Percentiles rank a stretch among this genome's conserved stretches.
These are phyloP conservation scores for Phytophthora boehmeriae DNA, from an alignment of 352 stramenopile genomes.

Conservation along the genomic window DNA sequence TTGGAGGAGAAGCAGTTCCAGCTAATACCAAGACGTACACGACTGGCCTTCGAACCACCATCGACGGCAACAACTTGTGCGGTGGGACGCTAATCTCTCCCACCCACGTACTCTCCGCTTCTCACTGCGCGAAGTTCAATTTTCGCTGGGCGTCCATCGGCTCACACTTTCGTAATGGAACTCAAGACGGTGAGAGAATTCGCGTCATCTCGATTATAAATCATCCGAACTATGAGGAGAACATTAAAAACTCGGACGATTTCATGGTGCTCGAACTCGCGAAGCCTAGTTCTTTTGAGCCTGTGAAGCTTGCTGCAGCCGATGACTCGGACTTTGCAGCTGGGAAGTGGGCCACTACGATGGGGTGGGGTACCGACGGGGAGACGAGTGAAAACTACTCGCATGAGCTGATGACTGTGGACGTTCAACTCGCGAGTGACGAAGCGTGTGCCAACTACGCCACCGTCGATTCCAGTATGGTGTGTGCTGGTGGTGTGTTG, in stretches of 20 bases:
- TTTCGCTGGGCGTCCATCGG: slow-evolving; percentile 15
- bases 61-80: slow-evolving; percentile 13
- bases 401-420: slow-evolving; percentile 35
- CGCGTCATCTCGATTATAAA: slow-evolving; percentile 23
- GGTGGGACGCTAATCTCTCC: slow-evolving; percentile 18
- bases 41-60: slow-evolving; percentile 11
- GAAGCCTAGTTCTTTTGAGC: slow-evolving; percentile 32
- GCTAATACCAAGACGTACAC: slow-evolving; percentile 40
- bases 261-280: slow-evolving; percentile 56
- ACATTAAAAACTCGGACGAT: slow-evolving; percentile 15
- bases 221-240: slow-evolving; percentile 18
- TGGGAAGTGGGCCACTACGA: slow-evolving; percentile 33
- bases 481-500: slow-evolving; percentile 48
- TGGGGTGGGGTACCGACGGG: slow-evolving; percentile 34
- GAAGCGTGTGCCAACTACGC: slow-evolving; percentile 29
- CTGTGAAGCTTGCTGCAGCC: slow-evolving; percentile 32
- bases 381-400: slow-evolving; percentile 28
- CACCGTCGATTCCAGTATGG: slow-evolving; percentile 43
- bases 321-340: slow-evolving; percentile 30
- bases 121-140: slow-evolving; percentile 3
- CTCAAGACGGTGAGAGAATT: slow-evolving; percentile 18
- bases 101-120: slow-evolving; percentile 18
- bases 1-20: slow-evolving; percentile 42
- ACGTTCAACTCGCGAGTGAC: slow-evolving; percentile 41
- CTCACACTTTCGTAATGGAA: slow-evolving; percentile 17